Evolutionary conservation across 2,329 filamentous ascomycete genomes (phyloP).

Genomic region (Ceratocystis colombiana): DNA sequence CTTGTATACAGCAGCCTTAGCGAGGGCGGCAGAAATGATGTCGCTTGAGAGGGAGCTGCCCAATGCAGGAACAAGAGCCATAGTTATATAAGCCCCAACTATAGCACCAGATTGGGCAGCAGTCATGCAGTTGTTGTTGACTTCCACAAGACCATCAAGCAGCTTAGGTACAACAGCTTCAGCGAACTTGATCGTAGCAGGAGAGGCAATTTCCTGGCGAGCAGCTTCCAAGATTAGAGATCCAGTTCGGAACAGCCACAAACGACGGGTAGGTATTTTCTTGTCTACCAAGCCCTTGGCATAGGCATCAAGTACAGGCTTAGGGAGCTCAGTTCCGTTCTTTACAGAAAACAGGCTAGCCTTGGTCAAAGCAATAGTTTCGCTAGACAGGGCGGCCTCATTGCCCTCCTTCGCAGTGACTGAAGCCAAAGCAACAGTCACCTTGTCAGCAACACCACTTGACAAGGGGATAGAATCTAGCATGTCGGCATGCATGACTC

Average conservation of each 20-base stretch:
- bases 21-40: constrained; percentile 36
- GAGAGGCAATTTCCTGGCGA: constrained; percentile 34
- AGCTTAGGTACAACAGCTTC: constrained; percentile 47
- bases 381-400: constrained; percentile 66
- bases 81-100: constrained; percentile 64
- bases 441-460: constrained; percentile 51
- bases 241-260: constrained; percentile 70
- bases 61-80: constrained; percentile 50
- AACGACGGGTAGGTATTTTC: constrained; percentile 61
- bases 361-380: constrained; percentile 59
- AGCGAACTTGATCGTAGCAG: constrained; percentile 34
- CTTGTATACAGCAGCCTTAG: constrained; percentile 52
- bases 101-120: constrained; percentile 77
- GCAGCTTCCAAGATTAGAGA: constrained; percentile 48
- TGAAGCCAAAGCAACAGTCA: constrained; percentile 55
- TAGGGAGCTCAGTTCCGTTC: constrained; percentile 52
- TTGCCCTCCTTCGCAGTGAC: constrained; percentile 78
- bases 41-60: constrained; percentile 47
- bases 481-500: constrained; percentile 72
- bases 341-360: constrained; percentile 54
- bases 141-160: constrained; percentile 64
- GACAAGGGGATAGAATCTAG: constrained; percentile 55
- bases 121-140: constrained; percentile 63
- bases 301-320: constrained; percentile 58
- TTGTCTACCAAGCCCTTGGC: constrained; percentile 80